A percentile compares a stretch with the other conserved stretches of the same genome.
Evolutionary conservation across 1,284 basidiomycete genomes (phyloP).

Genomic region (Inonotus hispidus): DNA sequence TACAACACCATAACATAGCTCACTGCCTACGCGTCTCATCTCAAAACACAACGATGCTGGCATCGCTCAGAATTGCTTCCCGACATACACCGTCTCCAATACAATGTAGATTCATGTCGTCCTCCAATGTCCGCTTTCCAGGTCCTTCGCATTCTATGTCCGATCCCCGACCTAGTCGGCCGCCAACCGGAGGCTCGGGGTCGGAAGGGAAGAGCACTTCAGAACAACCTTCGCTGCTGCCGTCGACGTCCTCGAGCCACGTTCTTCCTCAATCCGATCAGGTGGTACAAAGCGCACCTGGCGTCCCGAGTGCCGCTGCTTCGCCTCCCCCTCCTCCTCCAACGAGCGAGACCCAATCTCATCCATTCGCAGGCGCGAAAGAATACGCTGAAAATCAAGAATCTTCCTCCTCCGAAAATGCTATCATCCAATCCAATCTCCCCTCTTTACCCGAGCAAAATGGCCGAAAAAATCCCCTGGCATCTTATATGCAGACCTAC

Average conservation of each 20-base stretch:
- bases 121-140: constrained; percentile 10
- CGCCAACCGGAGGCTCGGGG: not conserved
- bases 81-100: not conserved
- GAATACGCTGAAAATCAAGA: constrained; percentile 19
- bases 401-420: not conserved
- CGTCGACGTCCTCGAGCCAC: not conserved
- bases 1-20: not conserved
- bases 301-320: not conserved
- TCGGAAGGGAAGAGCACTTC: not conserved
- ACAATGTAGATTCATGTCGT: not conserved
- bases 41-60: constrained; percentile 5
- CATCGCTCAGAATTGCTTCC: constrained; percentile 1
- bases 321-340: constrained; percentile 5
- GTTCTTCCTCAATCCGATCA: not conserved
- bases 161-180: constrained; percentile 1
- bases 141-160: constrained; percentile 3
- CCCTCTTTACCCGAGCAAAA: constrained; percentile 9
- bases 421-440: constrained; percentile 8
- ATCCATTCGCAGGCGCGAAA: constrained; percentile 17
- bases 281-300: not conserved
- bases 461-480: not conserved
- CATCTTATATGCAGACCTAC: not conserved
- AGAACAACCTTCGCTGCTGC: not conserved
- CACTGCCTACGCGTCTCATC: not conserved
- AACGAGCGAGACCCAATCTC: constrained; percentile 14